Conservation (phyloP, 345 rosid species). For the Acer saccharum region DNA sequence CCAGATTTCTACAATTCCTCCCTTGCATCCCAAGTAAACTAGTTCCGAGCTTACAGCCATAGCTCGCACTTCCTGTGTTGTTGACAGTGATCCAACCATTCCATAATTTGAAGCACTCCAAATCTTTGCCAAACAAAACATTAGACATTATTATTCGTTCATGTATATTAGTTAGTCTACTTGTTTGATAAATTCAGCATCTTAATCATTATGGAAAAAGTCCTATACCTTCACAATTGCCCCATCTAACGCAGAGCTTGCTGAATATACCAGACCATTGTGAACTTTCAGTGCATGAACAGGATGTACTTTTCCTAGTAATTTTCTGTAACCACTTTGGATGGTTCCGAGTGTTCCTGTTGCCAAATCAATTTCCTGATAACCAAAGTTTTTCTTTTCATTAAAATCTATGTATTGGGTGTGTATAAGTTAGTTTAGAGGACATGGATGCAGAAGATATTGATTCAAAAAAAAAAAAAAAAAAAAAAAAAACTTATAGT, state of each 20-base stretch:
- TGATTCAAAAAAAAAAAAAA: neutral
- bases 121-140: conserved; percentile 36
- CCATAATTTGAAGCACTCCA: conserved; percentile 53
- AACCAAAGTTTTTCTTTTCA: neutral
- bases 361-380: conserved; percentile 74
- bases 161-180: neutral
- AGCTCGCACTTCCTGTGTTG: conserved; percentile 45
- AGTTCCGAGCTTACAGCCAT: conserved; percentile 59
- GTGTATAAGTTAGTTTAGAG: neutral
- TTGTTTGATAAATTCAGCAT: neutral
- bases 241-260: conserved; percentile 56
- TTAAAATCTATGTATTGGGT: neutral
- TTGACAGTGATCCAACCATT: conserved; percentile 48
- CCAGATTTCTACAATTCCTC: conserved; percentile 67
- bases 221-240: conserved; percentile 55
- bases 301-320: conserved; percentile 58
- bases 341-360: conserved; percentile 54
- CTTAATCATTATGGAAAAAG: neutral
- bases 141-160: conserved; percentile 3
- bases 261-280: conserved; percentile 56
- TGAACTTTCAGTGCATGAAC: conserved; percentile 51
- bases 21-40: conserved; percentile 63
- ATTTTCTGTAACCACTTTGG: conserved; percentile 61
- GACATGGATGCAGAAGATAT: conserved; percentile 6
- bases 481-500: neutral